Percentiles rank a stretch among this genome's conserved stretches.
These are phyloP conservation scores for Staphylotrichum tortipilum DNA, from an alignment of 495 filamentous ascomycete species.

Conservation along the genomic window DNA sequence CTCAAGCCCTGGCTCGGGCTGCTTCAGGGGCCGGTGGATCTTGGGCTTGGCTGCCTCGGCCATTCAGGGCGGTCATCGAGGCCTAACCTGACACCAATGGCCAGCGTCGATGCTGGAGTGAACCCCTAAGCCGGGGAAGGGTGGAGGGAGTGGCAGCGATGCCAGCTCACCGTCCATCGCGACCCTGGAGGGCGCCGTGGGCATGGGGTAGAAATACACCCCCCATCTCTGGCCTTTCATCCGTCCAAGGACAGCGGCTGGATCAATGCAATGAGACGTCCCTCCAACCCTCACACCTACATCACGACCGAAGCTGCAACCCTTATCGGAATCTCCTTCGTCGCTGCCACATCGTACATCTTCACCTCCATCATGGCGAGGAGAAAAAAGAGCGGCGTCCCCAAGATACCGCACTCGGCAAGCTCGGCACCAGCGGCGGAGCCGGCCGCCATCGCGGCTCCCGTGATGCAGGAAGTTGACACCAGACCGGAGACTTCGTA, in stretches of 20 bases:
- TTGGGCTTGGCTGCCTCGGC: background rate
- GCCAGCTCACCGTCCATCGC: conserved; percentile 1
- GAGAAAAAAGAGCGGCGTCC: conserved; percentile 20
- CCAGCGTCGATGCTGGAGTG: too few relatives aligned
- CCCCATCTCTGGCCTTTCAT: background rate
- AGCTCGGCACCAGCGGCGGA: background rate
- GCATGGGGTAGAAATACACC: conserved; percentile 8
- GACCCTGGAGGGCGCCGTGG: background rate
- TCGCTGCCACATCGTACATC: conserved; percentile 15
- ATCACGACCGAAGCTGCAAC: conserved; percentile 23
- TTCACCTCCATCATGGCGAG: conserved; percentile 20
- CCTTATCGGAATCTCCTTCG: conserved; percentile 20
- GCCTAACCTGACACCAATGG: conserved; percentile 12
- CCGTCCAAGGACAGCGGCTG: conserved; percentile 7
- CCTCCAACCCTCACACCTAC: conserved; percentile 17
- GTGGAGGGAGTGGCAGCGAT: background rate
- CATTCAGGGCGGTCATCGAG: conserved; percentile 10
- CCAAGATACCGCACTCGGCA: conserved; percentile 10
- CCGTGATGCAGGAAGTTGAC: conserved; percentile 15
- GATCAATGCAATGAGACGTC: conserved; percentile 17
- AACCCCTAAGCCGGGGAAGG: too few relatives aligned
- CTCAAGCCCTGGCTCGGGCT: background rate
- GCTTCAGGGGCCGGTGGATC: background rate
- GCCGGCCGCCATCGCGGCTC: background rate
- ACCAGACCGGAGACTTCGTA: conserved; percentile 26